phyloP scores from a whole-genome alignment of 192 early-diverging fungal genomes.

The Podila verticillata region DNA sequence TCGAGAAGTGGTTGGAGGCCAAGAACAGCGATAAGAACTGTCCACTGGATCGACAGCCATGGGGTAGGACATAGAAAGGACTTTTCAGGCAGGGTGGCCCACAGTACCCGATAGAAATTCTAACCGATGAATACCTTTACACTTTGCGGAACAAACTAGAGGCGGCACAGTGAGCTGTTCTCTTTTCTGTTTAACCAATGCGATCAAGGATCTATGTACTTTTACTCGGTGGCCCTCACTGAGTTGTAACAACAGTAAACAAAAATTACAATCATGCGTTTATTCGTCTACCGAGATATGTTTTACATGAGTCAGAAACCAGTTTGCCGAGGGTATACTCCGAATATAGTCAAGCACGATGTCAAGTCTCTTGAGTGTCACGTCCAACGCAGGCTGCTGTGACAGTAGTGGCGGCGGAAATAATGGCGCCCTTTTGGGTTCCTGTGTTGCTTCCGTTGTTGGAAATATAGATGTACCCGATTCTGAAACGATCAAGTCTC shows the following conservation, averaged over 20 bases:
- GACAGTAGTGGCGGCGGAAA: slow-evolving; percentile 29
- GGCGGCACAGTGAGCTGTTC: neutral
- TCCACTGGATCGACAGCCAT: slow-evolving; percentile 89
- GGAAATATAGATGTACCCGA: neutral
- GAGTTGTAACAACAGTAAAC: too few relatives aligned
- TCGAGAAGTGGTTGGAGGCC: slow-evolving; percentile 81
- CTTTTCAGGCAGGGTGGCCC: neutral
- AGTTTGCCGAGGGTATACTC: slow-evolving; percentile 14
- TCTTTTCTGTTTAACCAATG: too few relatives aligned
- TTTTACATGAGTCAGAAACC: slow-evolving; percentile 33
- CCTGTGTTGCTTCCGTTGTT: neutral
- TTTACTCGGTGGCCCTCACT: too few relatives aligned
- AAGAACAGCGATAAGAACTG: slow-evolving; percentile 80
- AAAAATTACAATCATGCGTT: slow-evolving; percentile 1
- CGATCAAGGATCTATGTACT: too few relatives aligned
- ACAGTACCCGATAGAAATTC: neutral
- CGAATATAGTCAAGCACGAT: slow-evolving; percentile 20
- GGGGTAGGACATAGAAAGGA: slow-evolving; percentile 55
- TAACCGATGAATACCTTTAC: neutral
- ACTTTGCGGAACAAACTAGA: neutral
- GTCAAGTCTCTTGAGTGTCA: slow-evolving; percentile 21
- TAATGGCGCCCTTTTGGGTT: slow-evolving; percentile 11
- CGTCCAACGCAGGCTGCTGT: slow-evolving; percentile 36
- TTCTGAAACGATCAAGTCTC: neutral
- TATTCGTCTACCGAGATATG: slow-evolving; percentile 4